Evolutionary conservation across 768 basidiomycete species (phyloP), one percentile per base, ranked within the genome.

Genomic region (Tulasnella sp.): DNA sequence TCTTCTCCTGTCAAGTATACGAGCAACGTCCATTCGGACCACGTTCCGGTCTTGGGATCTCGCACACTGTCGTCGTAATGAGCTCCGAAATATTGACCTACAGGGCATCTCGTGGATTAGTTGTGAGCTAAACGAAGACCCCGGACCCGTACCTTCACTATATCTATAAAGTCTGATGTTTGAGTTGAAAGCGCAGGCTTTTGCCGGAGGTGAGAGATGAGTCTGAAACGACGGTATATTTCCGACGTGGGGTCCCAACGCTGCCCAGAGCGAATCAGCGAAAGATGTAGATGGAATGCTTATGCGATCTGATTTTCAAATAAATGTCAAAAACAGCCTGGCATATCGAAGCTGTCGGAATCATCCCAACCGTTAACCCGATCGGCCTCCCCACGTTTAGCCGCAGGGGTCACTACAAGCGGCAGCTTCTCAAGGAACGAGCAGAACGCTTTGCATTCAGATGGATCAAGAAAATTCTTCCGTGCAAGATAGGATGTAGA

Each of bases 81-180:
- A 20, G 90, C 89, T 31, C 92, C 92, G 85, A 94, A 94, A 85
- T 91, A 89, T 81, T 93, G 92, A 0, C 87, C 87, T 37, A 89
- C 86, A 3, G 88, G 87, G 46, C 11, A 77, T 40, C 40, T 60
- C 3, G 69, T 48, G 54, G 73, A 80, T 34, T 28, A 81, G 77
- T 7, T 73, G n/a, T 74, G 79, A 54, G 37, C n/a, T 16, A 50
- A 18, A 72, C 54, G 31, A 24, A n/a, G 20, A 9, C 75, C 18
- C 24, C 5, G 11, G 2, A 41, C 14, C 8, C 48, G 24, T 14
- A 60, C 76, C 48, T 0, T 48, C 31, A 42, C 42, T 16, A 84
- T 93, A 94, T 82, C 91, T 91, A 85, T 94, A 94, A 81, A 94
- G 84, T 41, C 94, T 87, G 44, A 94, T 94, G 83, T 94, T 94